phyloP scores from a whole-genome alignment of 129 eudicot species.

The sunflower (Helianthus annuus) region DNA sequence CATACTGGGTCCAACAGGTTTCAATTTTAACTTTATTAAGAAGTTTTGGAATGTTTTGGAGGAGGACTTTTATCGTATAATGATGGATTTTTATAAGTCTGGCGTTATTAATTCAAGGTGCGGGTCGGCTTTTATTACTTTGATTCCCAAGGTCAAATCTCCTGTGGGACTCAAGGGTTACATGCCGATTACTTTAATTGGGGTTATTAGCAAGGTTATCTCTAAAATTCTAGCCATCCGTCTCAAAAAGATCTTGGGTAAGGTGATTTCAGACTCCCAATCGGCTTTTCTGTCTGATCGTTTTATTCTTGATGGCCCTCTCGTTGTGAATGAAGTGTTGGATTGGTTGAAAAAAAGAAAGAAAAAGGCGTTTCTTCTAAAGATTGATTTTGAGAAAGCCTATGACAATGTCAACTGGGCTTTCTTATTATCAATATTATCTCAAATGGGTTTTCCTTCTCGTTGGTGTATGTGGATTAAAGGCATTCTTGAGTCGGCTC shows the following conservation, averaged over 20 bases:
- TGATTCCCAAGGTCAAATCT: neutral
- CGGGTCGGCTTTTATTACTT: neutral
- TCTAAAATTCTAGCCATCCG: too few species aligned
- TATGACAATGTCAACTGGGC: neutral
- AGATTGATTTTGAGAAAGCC: neutral
- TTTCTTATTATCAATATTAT: neutral
- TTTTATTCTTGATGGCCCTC: too few species aligned
- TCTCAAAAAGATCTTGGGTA: too few species aligned
- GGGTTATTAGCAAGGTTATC: too few species aligned
- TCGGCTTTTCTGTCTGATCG: neutral
- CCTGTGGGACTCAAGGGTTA: neutral
- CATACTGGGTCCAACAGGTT: too few species aligned
- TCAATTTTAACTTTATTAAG: neutral
- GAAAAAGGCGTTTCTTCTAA: neutral
- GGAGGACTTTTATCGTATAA: too few species aligned
- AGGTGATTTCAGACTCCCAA: neutral
- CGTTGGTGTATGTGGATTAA: neutral
- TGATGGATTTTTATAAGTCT: too few species aligned
- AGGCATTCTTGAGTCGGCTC: neutral
- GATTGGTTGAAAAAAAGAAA: neutral
- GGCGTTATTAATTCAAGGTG: neutral
- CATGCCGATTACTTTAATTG: too few species aligned
- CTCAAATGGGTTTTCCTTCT: neutral
- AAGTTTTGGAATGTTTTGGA: neutral
- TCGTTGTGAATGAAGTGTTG: neutral